Evolutionary conservation across 495 filamentous ascomycete genomes (phyloP), one percentile per base, ranked within the genome.

Genomic region (Astrothelium subdiscretum): DNA sequence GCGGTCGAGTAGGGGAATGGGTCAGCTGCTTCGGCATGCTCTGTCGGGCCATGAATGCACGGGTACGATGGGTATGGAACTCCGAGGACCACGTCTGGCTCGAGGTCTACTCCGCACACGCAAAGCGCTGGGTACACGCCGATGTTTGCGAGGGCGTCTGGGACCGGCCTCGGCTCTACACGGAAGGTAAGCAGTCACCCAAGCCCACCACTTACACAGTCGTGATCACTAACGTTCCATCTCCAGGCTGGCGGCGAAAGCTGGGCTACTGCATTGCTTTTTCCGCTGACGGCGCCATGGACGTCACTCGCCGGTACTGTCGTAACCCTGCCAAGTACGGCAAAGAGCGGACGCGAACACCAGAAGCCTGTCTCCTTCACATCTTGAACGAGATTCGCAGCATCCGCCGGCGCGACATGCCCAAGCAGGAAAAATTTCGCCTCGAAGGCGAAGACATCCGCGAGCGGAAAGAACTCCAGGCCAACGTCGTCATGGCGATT

Each of bases 1-100:
- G 87, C 64, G 94, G 94, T 29, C 84, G 94, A 62, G 87, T 83
- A 61, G 95, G 94, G 58, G 94, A 99, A 77, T 99, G 95, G 92
- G 92, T 88, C 59, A 97, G 97, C 74, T 96, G 92, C 77, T 99
- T 99, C 76, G 91, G 87, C 73, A 99, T 99, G 94, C 81, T 99
- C 24, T 97, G 94, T 75, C 83, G 94, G 48, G 94, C 94, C 6
- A 83, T 97, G 31, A 92, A 92, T 32, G 87, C 85, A 38, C 83
- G 95, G 51, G 94, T 97, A 20, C 83, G 94, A 66, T 98, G 95
- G 95, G 90, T 98, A 31, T 98, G 95, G 95, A 97, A 97, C 66
- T 85, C 87, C 32, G 94, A 99, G 74, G 95, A 99, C 73, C 87
- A 95, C 64, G 89, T 96, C 24, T 98, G 94, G 92, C 96, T 91